Conservation (phyloP, 768 basidiomycete species). For the Pleurotus pulmonarius region DNA sequence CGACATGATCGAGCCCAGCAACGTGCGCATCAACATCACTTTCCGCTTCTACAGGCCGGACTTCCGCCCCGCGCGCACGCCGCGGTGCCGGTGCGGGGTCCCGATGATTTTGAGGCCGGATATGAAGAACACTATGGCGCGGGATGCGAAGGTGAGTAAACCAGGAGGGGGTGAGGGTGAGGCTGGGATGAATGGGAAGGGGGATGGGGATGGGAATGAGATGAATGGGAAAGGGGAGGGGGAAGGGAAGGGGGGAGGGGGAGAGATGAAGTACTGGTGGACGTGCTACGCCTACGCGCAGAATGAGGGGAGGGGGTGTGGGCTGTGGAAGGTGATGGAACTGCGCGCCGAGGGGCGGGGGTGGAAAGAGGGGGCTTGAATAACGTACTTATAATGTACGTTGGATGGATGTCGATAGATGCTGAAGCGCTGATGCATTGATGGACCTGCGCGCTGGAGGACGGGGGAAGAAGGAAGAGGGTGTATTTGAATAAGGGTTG, state of each 20-base stretch:
- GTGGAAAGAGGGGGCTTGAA: too few relatives aligned
- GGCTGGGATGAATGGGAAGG: constrained; percentile 29
- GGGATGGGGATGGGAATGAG: background rate
- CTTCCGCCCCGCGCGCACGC: constrained; percentile 61
- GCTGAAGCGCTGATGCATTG: too few relatives aligned
- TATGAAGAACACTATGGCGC: constrained; percentile 35
- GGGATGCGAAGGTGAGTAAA: too few relatives aligned
- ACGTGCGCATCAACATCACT: constrained; percentile 79
- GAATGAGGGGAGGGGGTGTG: constrained; percentile 81
- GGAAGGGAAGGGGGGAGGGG: too few relatives aligned
- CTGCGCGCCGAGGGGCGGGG: constrained; percentile 58
- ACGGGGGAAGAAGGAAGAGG: too few relatives aligned
- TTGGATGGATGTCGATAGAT: background rate
- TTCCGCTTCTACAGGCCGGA: constrained; percentile 87
- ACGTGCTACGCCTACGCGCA: constrained; percentile 76
- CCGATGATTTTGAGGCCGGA: constrained; percentile 71
- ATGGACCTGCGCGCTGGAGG: too few relatives aligned
- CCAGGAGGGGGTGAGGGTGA: too few relatives aligned
- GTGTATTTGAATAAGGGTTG: too few relatives aligned
- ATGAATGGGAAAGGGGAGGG: too few relatives aligned
- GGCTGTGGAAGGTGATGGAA: constrained; percentile 72
- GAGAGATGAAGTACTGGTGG: constrained; percentile 63
- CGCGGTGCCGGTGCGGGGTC: constrained; percentile 69
- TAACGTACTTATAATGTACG: too few relatives aligned
- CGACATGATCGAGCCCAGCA: constrained; percentile 42